Base-by-base conservation (phyloP, 768 basidiomycete species). In the Suillus subaureus region DNA sequence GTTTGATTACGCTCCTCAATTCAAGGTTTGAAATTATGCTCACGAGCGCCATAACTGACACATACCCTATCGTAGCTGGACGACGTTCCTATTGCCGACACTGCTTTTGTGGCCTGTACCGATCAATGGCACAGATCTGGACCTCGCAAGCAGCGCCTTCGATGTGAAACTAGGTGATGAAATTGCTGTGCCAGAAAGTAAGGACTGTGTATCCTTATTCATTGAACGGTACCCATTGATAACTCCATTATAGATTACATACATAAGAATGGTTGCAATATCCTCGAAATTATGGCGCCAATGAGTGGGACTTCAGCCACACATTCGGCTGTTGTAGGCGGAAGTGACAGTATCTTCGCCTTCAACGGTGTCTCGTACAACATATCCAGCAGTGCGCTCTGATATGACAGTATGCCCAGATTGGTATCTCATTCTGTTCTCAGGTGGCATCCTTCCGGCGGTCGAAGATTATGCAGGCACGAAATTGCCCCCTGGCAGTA, bases 111-210 rank as follows among this genome's bases (percentile, higher is more conserved):
- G 12, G 12, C 23, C 49, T 26, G 23, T 49, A 15, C 2, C 5
- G 4, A 26, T 49, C 23, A 6, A 7, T 3, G 49, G 23, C 49
- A 49, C 26, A 49, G 49, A 49, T 49, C 13, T 49, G 13, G 49
- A 49, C 49, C 23, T 49, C 49, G 49, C 6, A 26, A 49, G 49
- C 49, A 23, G 23, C 2, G 49, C 49, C 23, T 49, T 49, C 23
- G 13, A 35, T 6, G n/a, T n/a, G 2, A 13, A 26, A 49, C 6
- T 49, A 49, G 23, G 23, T 26, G 2, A 5, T 49, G 49, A 49
- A 2, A 2, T 3, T 26, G 3, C 1, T 6, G 1, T 0, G 23
- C 6, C 6, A 26, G 23, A 6, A 26, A 15, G 49, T 49, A 26
- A 7, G 49, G 5, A 7, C 13, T 49, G 49, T 49, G 26, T 7